Percentiles rank a stretch among this genome's conserved stretches.
Evolutionary conservation across 2,329 filamentous ascomycete genomes (phyloP).

Genomic region (Colletotrichum sp.): DNA sequence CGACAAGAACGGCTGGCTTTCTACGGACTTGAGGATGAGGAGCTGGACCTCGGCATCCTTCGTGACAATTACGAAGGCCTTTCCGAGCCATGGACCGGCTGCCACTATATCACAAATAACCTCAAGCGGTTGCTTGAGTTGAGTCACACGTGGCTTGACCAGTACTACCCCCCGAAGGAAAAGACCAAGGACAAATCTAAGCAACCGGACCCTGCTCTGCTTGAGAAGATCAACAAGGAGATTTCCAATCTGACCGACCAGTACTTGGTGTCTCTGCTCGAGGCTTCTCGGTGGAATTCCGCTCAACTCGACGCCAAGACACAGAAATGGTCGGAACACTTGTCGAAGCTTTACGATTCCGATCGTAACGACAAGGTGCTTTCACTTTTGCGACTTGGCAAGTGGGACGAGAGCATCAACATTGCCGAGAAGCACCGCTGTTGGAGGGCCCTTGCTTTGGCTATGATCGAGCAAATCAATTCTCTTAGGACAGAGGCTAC

Average conservation of each 20-base stretch:
- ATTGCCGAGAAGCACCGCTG: constrained; percentile 64
- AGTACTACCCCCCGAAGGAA: constrained; percentile 41
- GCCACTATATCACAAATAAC: constrained; percentile 65
- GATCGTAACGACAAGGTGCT: constrained; percentile 59
- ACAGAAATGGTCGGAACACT: constrained; percentile 49
- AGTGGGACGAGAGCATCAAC: constrained; percentile 62
- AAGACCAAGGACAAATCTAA: constrained; percentile 33
- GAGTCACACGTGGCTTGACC: constrained; percentile 58
- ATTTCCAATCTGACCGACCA: constrained; percentile 58
- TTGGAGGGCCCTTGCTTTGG: constrained; percentile 59
- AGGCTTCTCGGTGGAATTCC: constrained; percentile 56
- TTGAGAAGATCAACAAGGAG: constrained; percentile 51
- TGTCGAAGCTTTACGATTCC: constrained; percentile 51
- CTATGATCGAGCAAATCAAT: constrained; percentile 60
- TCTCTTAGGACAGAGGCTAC: constrained; percentile 19
- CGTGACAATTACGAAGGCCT: constrained; percentile 70
- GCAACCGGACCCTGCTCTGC: constrained; percentile 42
- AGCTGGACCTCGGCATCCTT: constrained; percentile 69
- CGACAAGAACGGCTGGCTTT: constrained; percentile 70
- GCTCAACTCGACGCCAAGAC: constrained; percentile 48
- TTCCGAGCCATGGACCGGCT: constrained; percentile 86
- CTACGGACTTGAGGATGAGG: constrained; percentile 76
- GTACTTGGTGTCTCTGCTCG: constrained; percentile 59
- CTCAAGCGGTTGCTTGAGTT: constrained; percentile 65
- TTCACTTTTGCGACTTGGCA: constrained; percentile 56